Base-by-base conservation (phyloP, 129 eudicot species). In the Erigeron canadensis region DNA sequence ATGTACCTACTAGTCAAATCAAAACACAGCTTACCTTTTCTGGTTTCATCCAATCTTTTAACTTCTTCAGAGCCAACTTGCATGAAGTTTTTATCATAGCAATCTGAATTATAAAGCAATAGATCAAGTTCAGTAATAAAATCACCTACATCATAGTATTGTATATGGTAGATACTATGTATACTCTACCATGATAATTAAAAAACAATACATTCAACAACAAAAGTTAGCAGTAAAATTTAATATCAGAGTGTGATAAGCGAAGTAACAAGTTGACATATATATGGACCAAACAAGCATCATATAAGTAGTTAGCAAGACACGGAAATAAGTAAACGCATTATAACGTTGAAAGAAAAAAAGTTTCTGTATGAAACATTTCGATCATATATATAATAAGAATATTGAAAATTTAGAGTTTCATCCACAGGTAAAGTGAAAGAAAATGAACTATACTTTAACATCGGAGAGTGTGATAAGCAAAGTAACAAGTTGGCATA, bases 31-130 rank as follows among this genome's bases (percentile, higher is more conserved):
- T 28, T 89, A 93, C 98, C 57, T 87, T 89, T 82, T 89, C 90
- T 60, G 98, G 92, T 64, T 67, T 81, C 98, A 93, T 89, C 98
- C 98, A 93, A 16, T 62, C 65, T 54, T 77, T 86, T 47, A 93
- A 74, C 19, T 85, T 81, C 83, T 83, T 93, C 75, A 93, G 65
- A 21, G 92, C 82, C 81, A 78, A 53, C 77, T 87, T 84, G 77
- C 91, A 89, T 7, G 96, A 63, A 19, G 55, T 23, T 81, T 83
- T 81, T 65, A 84, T 51, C 76, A 81, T 22, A 66, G 77, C 59
- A 73, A 93, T 84, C 96, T 91, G 83, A 79, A 80, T 39, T 43
- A 77, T 40, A 62, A 65, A 53, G 63, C 15, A 62, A 46, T 17
- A 22, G 74, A 72, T 66, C 17, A 44, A 65, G 60, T 60, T 79